Conservation (phyloP, 2,329 filamentous ascomycete genomes). For the Epichloe elymi region DNA sequence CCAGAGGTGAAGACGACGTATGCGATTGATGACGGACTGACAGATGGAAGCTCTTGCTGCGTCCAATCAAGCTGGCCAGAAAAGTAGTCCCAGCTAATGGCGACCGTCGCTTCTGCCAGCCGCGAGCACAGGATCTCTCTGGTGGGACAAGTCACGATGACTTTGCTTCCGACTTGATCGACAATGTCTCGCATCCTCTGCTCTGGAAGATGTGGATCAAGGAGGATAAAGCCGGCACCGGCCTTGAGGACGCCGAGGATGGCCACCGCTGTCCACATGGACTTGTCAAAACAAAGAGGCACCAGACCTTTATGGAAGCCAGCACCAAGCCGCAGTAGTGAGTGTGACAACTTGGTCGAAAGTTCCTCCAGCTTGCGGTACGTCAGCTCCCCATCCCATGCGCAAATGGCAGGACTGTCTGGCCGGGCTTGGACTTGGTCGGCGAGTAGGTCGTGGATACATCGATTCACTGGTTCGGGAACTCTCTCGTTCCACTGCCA, state of each 20-base stretch:
- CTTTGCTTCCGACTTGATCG: constrained; percentile 17
- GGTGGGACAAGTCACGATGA: background rate
- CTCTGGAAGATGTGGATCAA: constrained; percentile 32
- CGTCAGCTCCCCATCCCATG: constrained; percentile 36
- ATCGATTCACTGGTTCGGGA: constrained; percentile 25
- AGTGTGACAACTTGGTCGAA: constrained; percentile 27
- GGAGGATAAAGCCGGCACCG: constrained; percentile 33
- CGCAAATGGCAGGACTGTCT: constrained; percentile 28
- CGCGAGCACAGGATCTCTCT: background rate
- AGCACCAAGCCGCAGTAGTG: constrained; percentile 24
- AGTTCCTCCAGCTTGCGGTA: constrained; percentile 30
- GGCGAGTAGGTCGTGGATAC: constrained; percentile 34
- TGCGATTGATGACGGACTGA: background rate
- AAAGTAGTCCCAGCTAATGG: background rate
- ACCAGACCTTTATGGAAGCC: constrained; percentile 23
- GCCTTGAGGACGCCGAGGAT: constrained; percentile 34
- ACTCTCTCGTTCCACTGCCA: constrained; percentile 33
- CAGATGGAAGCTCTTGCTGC: no score
- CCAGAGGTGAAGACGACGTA: constrained; percentile 8
- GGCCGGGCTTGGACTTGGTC: constrained; percentile 24
- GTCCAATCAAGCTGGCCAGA: background rate
- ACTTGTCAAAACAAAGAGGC: constrained; percentile 39
- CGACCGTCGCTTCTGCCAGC: background rate
- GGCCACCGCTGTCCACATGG: constrained; percentile 30
- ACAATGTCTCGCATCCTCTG: constrained; percentile 31